These are phyloP conservation scores for Aspergillus intermedius DNA, from an alignment of 2,329 filamentous ascomycete species.

Conservation along the genomic window DNA sequence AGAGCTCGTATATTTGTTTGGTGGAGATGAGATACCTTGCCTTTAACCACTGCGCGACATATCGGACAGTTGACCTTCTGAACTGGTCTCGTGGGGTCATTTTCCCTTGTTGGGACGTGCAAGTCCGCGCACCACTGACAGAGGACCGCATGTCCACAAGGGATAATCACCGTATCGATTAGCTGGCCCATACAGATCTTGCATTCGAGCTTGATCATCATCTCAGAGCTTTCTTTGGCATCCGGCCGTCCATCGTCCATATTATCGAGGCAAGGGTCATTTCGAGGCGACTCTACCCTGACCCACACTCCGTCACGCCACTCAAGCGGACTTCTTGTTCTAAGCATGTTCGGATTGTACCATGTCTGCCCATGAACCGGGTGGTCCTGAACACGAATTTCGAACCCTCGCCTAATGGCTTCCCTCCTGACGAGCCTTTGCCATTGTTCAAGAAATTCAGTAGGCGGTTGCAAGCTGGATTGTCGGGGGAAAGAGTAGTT, in stretches of 20 bases:
- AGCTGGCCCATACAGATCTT: constrained; percentile 49
- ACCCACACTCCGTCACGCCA: no score
- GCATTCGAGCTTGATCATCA: constrained; percentile 47
- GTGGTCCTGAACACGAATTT: no score
- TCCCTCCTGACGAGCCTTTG: no score
- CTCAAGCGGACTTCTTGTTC: no score
- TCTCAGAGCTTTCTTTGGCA: constrained; percentile 43
- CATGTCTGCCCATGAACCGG: no score
- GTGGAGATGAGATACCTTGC: constrained; percentile 16
- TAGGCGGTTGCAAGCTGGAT: no score
- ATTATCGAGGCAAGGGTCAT: constrained; percentile 36
- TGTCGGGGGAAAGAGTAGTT: no score
- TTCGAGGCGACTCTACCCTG: constrained; percentile 6
- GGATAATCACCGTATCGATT: constrained; percentile 47
- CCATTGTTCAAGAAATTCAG: no score
- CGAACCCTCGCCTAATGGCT: no score
- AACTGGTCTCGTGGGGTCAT: constrained; percentile 22
- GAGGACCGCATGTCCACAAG: constrained; percentile 51
- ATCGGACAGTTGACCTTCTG: constrained; percentile 19
- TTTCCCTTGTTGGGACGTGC: constrained; percentile 39
- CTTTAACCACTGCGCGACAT: constrained; percentile 21
- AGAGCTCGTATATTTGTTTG: background rate
- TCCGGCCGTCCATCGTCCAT: constrained; percentile 41
- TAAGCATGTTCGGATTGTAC: no score
- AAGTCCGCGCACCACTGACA: constrained; percentile 51